A percentile compares a stretch with the other conserved stretches of the same genome.
phyloP scores from a whole-genome alignment of 2,329 filamentous ascomycete species.

The Penicillium sp. region DNA sequence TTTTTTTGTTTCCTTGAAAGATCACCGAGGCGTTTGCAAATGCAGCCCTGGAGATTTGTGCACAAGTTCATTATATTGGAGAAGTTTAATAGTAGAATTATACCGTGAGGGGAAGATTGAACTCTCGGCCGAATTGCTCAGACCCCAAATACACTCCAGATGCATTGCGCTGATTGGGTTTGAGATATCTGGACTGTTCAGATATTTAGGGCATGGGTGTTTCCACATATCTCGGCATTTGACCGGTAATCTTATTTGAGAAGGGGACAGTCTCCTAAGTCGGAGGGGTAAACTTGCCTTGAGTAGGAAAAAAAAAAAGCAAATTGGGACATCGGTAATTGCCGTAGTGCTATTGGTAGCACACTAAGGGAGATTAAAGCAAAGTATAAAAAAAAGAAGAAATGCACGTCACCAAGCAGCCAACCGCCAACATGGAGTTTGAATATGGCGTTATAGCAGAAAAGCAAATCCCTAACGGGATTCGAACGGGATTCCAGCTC shows the following conservation, averaged over 20 bases:
- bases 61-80: too few relatives aligned
- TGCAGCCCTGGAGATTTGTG: too few relatives aligned
- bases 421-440: not conserved
- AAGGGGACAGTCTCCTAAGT: not conserved
- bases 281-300: not conserved
- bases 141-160: not conserved
- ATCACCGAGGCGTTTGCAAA: too few relatives aligned
- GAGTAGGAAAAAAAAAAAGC: not conserved
- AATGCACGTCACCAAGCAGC: not conserved
- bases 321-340: constrained; percentile 5
- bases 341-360: constrained; percentile 7
- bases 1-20: not conserved
- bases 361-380: not conserved
- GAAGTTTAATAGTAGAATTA: too few relatives aligned
- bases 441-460: not conserved
- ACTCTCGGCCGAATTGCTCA: constrained; percentile 4
- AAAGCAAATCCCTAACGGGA: not conserved
- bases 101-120: not conserved
- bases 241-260: constrained; percentile 5
- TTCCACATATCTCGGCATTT: constrained; percentile 1
- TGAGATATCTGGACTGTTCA: not conserved
- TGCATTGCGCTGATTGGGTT: not conserved
- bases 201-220: not conserved
- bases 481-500: not conserved
- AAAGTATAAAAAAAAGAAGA: not conserved